Conservation (phyloP, 371 early-diverging fungal genomes). For the Syncephalis fuscata region DNA sequence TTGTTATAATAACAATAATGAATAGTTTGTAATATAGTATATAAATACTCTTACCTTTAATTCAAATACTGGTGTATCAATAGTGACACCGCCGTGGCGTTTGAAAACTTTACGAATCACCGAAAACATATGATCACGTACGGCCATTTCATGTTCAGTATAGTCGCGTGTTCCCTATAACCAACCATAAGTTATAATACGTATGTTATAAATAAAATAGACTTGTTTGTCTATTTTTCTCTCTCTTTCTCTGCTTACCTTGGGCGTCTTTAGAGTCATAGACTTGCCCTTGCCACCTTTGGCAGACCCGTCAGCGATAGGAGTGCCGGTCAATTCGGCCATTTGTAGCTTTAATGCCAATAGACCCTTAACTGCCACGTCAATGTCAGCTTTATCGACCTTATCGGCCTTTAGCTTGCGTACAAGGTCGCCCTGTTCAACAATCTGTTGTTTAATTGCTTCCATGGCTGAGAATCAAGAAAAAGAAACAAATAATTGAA, state of each 20-base stretch:
- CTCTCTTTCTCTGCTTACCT: conserved; percentile 21
- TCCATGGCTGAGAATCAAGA: conserved; percentile 7
- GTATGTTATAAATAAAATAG: background rate
- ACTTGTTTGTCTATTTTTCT: too few relatives aligned
- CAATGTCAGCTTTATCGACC: conserved; percentile 34
- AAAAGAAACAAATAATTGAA: too few relatives aligned
- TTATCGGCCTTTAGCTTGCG: conserved; percentile 37
- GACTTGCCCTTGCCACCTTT: conserved; percentile 17
- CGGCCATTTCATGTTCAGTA: conserved; percentile 83
- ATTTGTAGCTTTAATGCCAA: conserved; percentile 39
- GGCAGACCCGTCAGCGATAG: conserved; percentile 9
- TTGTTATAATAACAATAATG: too few relatives aligned
- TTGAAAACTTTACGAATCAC: conserved; percentile 81
- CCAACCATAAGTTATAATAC: conserved; percentile 1
- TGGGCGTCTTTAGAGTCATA: conserved; percentile 51
- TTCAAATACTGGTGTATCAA: conserved; percentile 99
- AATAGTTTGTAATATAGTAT: background rate
- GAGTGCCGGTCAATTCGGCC: conserved; percentile 21
- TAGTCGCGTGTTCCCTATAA: conserved; percentile 94
- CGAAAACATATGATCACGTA: conserved; percentile 81
- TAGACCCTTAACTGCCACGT: conserved; percentile 34
- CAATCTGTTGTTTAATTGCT: conserved; percentile 31
- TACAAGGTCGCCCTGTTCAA: conserved; percentile 37
- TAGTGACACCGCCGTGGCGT: conserved; percentile 92
- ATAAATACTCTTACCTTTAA: conserved; percentile 36